Base-by-base conservation (phyloP, 345 rosid species). In the Brassica incana region DNA sequence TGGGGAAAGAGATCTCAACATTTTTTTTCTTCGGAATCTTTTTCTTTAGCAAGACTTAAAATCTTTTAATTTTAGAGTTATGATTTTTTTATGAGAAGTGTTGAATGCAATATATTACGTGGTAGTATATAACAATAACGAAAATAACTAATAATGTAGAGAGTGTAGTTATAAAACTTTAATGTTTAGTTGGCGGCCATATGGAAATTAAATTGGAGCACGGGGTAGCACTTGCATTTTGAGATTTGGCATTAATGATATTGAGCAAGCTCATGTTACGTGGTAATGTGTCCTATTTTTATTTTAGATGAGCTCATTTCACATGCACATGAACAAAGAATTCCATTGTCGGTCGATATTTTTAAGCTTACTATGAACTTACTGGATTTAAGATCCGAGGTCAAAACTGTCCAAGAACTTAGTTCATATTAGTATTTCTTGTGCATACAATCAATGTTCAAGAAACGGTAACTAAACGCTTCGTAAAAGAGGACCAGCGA, bases 201-300 rank as follows among this genome's bases (percentile, higher is more conserved):
- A 6, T 59, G 25, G 48, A 10, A 73, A 74, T 74, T 74, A 63
- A 80, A 80, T 74, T 50, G 65, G 48, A 80, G 62, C 83, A 80
- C 79, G 75, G 69, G 83, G 76, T 64, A 29, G 54, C 72, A 70
- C 68, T 70, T 75, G 68, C 72, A 56, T 52, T 52, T 16, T 65
- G 80, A 75, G 80, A 75, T 40, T 71, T 75, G 56, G 68, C 45
- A 69, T 80, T 30, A 80, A 80, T 75, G 72, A 54, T 80, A 30
- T 30, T 27, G 76, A 63, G 33, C 65, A 80, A 65, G 67, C 65
- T 75, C 70, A 75, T 65, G 38, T 30, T 12, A 75, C 76, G 80
- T 75, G 58, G 23, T 20, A 20, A 20, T 20, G 23, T 20, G 23
- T 20, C 23, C 23, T 20, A 20, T 20, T 20, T 20, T 20, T 20